Evolutionary conservation across 2,329 filamentous ascomycete genomes (phyloP).

Genomic region (Trichoderma arundinaceum): DNA sequence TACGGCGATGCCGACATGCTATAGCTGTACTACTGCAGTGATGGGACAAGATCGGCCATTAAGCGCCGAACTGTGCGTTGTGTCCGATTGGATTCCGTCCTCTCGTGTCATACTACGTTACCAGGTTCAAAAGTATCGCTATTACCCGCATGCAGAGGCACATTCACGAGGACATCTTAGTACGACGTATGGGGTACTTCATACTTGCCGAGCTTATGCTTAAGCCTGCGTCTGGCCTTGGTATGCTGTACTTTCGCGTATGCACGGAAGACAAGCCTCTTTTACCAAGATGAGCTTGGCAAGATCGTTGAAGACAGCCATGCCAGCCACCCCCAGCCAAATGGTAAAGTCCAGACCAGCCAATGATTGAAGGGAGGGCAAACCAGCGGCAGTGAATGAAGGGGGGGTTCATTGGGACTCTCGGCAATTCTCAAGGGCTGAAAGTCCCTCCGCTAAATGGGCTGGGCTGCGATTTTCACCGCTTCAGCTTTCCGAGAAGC

Average conservation of each 20-base stretch:
- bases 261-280: background rate
- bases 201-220: constrained; percentile 7
- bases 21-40: constrained; percentile 5
- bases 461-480: constrained; percentile 6
- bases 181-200: background rate
- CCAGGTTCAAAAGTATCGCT: background rate
- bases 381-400: constrained; percentile 4
- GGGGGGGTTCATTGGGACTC: constrained; percentile 2
- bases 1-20: constrained; percentile 1
- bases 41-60: constrained; percentile 7
- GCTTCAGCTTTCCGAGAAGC: constrained; percentile 14
- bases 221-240: background rate
- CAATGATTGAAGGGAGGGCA: background rate
- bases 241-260: constrained; percentile 12
- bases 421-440: constrained; percentile 22
- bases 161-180: constrained; percentile 10
- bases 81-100: constrained; percentile 9
- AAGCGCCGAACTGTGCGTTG: background rate
- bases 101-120: background rate
- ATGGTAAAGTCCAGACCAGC: background rate
- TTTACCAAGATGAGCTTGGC: constrained; percentile 4
- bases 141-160: background rate
- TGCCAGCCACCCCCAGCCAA: constrained; percentile 19
- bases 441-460: constrained; percentile 8
- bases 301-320: constrained; percentile 21